Base-by-base conservation (phyloP, 2,329 filamentous ascomycete genomes). In the Neopestalotiopsis sp. region DNA sequence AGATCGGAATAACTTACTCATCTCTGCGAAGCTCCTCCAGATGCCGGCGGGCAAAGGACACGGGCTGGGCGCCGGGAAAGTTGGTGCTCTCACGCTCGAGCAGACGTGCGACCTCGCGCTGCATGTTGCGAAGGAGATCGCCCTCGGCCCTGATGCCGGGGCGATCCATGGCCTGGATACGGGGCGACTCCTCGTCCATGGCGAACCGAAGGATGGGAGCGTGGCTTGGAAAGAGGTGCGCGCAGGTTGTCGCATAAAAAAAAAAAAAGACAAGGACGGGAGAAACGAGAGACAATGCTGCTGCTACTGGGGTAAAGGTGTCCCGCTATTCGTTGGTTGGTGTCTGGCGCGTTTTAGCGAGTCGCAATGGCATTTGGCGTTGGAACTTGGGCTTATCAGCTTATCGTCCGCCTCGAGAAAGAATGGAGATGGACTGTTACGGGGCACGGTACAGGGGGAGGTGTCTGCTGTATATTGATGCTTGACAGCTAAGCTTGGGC, bases 1-100 rank as follows among this genome's bases (percentile, higher is more conserved):
- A 17, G 9, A 3, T 24, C 17, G 6, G 10, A 38, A 52, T 3
- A 42, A 58, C 64, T 10, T 58, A 66, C 64, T 98, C 96, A 77
- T 92, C 86, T 69, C 87, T 86, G 71, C 91, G 90, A 45, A 99
- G 87, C 82, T 97, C 94, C n/a, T 90, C 84, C 10, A 98, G 82
- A 80, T 99, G 96, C 74, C 89, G 86, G 69, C 92, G 87, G 67
- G 93, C 87, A 79, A 99, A 99, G 77, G 94, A 97, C 72, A 99
- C 95, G 14, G 96, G 96, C 80, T 99, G 96, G 65, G 96, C 95
- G 76, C 90, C 96, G 0, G 96, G 95, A 74, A 99, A 99, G 72
- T 83, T 86, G 30, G 84, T 82, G 73, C 89, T 90, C 66, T 86
- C 85, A 74, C 94, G 89, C 20, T 88, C 86, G n/a, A 99, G 88